phyloP scores from a whole-genome alignment of 352 stramenopile genomes.

The Globisporangium cylindrosporum region DNA sequence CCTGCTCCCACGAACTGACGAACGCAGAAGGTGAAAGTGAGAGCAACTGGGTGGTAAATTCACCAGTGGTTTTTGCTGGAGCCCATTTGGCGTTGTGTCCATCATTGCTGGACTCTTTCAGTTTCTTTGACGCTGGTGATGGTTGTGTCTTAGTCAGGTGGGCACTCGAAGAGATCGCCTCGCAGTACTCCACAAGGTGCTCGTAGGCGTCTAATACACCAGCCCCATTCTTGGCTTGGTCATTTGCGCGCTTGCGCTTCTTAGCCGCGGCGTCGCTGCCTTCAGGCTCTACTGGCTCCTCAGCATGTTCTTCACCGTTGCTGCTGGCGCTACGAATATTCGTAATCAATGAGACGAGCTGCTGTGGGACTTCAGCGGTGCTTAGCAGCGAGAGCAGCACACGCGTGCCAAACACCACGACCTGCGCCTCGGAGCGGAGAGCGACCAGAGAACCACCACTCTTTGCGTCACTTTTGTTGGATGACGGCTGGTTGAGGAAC shows the following conservation, averaged over 20 bases:
- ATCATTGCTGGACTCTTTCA: slow-evolving; percentile 2
- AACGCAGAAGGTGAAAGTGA: slow-evolving; percentile 26
- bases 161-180: neutral
- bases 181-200: slow-evolving; percentile 35
- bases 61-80: neutral
- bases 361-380: slow-evolving; percentile 27
- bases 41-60: slow-evolving; percentile 21
- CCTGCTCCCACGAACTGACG: slow-evolving; percentile 30
- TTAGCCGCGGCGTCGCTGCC: slow-evolving; percentile 5
- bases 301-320: neutral
- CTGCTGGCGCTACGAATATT: slow-evolving; percentile 8
- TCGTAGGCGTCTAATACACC: slow-evolving; percentile 29
- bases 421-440: slow-evolving; percentile 25
- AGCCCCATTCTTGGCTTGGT: neutral
- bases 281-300: neutral
- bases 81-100: slow-evolving; percentile 10
- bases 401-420: slow-evolving; percentile 39
- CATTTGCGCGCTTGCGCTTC: slow-evolving; percentile 19
- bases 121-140: slow-evolving; percentile 8
- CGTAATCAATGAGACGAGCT: slow-evolving; percentile 41
- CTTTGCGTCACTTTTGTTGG: neutral
- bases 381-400: slow-evolving; percentile 40
- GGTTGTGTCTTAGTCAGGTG: neutral
- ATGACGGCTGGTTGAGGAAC: slow-evolving; percentile 33
- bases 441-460: slow-evolving; percentile 5